phyloP scores from a whole-genome alignment of 2,329 filamentous ascomycete species.

The Penicillium hesseltinei region DNA sequence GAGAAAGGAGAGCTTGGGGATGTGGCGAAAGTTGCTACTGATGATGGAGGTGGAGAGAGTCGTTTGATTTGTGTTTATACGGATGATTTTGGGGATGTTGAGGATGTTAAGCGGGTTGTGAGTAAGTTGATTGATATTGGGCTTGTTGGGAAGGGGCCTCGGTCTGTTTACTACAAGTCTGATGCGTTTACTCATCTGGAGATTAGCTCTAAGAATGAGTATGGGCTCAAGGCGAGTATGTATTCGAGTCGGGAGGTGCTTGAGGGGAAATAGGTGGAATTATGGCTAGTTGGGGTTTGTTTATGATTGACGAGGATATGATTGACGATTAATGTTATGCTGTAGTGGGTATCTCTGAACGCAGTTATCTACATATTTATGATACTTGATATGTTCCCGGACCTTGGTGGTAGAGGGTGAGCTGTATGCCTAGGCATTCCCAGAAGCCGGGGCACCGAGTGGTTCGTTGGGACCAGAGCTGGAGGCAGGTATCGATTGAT shows the following conservation, averaged over 20 bases:
- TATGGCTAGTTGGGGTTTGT: background rate
- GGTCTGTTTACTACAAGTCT: slow-evolving; percentile 73
- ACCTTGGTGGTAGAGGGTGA: background rate
- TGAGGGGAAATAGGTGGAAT: slow-evolving; percentile 23
- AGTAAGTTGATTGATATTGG: slow-evolving; percentile 60
- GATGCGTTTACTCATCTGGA: slow-evolving; percentile 69
- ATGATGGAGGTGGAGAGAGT: slow-evolving; percentile 39
- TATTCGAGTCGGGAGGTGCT: slow-evolving; percentile 43
- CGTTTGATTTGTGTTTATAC: slow-evolving; percentile 78
- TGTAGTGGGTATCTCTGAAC: slow-evolving; percentile 14
- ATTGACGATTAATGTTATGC: slow-evolving; percentile 7
- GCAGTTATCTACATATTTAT: slow-evolving; percentile 3
- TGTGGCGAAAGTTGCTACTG: slow-evolving; percentile 69
- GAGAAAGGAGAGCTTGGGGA: slow-evolving; percentile 68
- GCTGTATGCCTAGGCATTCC: background rate
- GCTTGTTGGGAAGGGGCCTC: slow-evolving; percentile 48
- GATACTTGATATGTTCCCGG: background rate
- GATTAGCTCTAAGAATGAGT: slow-evolving; percentile 60
- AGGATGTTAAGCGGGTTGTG: slow-evolving; percentile 69
- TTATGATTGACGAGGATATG: slow-evolving; percentile 2
- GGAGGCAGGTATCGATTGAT: background rate
- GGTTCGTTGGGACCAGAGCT: background rate
- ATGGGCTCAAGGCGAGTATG: slow-evolving; percentile 57
- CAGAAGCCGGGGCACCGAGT: background rate
- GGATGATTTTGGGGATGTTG: slow-evolving; percentile 65